Base-by-base conservation (phyloP, 2,329 filamentous ascomycete species). In the Trichoderma afroharzianum region DNA sequence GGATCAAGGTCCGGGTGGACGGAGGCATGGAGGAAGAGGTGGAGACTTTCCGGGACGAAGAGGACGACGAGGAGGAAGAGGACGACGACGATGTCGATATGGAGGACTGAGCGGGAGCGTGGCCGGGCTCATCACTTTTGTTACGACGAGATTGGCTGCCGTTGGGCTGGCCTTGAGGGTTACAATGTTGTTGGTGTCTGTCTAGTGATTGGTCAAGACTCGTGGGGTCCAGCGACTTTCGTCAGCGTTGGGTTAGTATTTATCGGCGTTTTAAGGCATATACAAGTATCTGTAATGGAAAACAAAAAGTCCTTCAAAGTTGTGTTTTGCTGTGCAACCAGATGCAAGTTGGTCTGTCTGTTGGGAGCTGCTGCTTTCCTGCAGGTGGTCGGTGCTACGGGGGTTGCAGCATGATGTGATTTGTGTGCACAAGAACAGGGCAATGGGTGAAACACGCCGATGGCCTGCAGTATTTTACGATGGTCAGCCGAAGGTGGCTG, bases 1-100 rank as follows among this genome's bases (percentile, higher is more conserved):
- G 79, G 73, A 76, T 83, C 72, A 79, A 79, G 64, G 79, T 83
- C 64, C 78, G 80, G 72, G 75, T 77, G 61, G 81, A 83, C 63
- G 81, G 79, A 11, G 81, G 78, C 6, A 76, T 81, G 57, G 79
- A 81, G 68, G 77, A 78, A 50, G 61, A 71, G 24, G 39, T 63
- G 43, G 62, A 71, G n/a, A 58, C 63, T 9, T 28, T 71, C 64
- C 74, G 74, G 21, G 78, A 77, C 12, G 79, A 74, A 28, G 78
- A 66, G 14, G 71, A 72, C 8, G 70, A 58, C 7, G 70, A 72
- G 14, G 69, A 76, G 14, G 76, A 76, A 8, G 76, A 75, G 9
- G 77, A 78, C 14, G 79, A 75, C 47, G 78, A 70, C n/a, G 71
- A 72, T 67, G 68, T 81, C 76, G 80, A 82, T 36, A 77, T 81